Evolutionary conservation across 768 basidiomycete genomes (phyloP).

Genomic region (Leccinum ochraceum): DNA sequence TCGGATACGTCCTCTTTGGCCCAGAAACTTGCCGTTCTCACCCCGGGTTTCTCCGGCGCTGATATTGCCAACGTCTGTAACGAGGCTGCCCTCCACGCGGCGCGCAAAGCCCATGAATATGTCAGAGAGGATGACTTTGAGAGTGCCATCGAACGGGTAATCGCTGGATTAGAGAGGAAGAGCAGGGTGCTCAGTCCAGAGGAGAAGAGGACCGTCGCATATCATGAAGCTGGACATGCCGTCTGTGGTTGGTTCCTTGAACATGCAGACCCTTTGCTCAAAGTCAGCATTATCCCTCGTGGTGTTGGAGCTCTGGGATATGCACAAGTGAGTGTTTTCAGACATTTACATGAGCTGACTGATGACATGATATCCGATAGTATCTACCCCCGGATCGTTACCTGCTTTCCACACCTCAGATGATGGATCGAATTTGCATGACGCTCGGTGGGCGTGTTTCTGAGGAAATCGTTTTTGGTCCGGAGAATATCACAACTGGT

Average conservation of each 20-base stretch:
- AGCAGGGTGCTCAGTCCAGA: conserved; percentile 88
- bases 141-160: conserved; percentile 96
- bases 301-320: conserved; percentile 96
- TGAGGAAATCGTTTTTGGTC: conserved; percentile 97
- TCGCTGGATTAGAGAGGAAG: conserved; percentile 96
- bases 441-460: conserved; percentile 97
- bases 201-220: conserved; percentile 98
- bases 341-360: conserved; percentile 1
- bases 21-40: conserved; percentile 93
- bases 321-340: conserved; percentile 66
- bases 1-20: conserved; percentile 59
- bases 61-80: conserved; percentile 99
- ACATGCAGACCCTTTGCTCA: conserved; percentile 93
- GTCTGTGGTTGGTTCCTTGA: conserved; percentile 99
- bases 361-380: conserved; percentile 38
- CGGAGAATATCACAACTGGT: conserved; percentile 92
- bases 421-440: conserved; percentile 96
- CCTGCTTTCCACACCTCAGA: conserved; percentile 92
- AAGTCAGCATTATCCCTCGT: conserved; percentile 97
- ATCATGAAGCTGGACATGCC: conserved; percentile 99
- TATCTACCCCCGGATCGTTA: conserved; percentile 96
- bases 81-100: conserved; percentile 94
- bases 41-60: conserved; percentile 97
- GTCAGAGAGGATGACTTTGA: conserved; percentile 90
- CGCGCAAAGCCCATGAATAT: conserved; percentile 75